phyloP scores from a whole-genome alignment of 495 filamentous ascomycete species.

The Annulohypoxylon bovei region DNA sequence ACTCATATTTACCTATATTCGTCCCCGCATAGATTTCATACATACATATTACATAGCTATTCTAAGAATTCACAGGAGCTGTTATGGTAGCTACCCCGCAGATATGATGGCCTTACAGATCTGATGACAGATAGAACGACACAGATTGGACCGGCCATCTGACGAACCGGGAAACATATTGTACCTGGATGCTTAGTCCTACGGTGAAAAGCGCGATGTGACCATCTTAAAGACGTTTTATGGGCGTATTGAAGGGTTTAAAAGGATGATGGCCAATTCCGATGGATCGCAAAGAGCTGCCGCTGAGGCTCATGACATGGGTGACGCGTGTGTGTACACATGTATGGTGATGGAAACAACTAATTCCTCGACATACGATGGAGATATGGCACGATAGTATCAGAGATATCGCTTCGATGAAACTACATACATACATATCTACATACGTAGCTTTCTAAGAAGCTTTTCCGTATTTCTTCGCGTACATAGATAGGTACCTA shows the following conservation, averaged over 20 bases:
- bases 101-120: conserved; percentile 6
- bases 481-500: too few relatives aligned
- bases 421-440: not conserved
- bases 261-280: not conserved
- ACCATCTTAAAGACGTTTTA: not conserved
- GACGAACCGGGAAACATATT: not conserved
- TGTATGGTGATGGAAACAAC: not conserved
- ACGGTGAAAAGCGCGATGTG: conserved; percentile 22
- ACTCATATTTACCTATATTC: not conserved
- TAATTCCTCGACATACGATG: not conserved
- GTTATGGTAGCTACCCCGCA: conserved; percentile 18
- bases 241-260: not conserved
- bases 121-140: conserved; percentile 14
- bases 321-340: not conserved
- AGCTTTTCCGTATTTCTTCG: too few relatives aligned
- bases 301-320: not conserved
- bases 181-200: conserved; percentile 20
- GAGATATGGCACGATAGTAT: not conserved
- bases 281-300: not conserved
- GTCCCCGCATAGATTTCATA: conserved; percentile 9
- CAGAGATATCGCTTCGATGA: not conserved
- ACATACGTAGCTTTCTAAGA: not conserved
- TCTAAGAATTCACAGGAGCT: conserved; percentile 1
- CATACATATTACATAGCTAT: conserved; percentile 14
- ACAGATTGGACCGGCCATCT: conserved; percentile 14